Evolutionary conservation across 78 protist species (phyloP), one percentile per base, ranked within the genome.

Genomic region (Parvularia atlantis): DNA sequence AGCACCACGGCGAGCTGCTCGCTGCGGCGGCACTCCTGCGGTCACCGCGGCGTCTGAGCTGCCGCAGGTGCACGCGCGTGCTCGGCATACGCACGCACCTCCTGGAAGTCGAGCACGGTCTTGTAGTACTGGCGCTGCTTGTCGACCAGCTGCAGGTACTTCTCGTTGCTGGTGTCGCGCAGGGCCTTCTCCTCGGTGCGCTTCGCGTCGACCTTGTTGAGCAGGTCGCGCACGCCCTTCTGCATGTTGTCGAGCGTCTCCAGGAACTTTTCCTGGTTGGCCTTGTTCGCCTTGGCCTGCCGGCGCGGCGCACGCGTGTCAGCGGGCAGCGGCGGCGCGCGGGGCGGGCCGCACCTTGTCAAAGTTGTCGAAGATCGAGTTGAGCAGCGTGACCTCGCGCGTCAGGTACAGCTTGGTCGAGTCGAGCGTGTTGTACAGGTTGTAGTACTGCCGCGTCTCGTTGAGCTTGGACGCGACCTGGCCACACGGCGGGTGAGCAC

Each of bases 381-480:
- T n/a, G 35, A 89, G 48, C 20, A 89, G 52, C 14, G 70, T 64
- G 14, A 68, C 63, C 31, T 92, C 97, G 30, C 82, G 88, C 30
- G 22, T 20, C 24, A 85, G 57, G 33, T 71, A 73, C 41, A 33
- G 31, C 36, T 46, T 17, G 10, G 69, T 46, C 58, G 88, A 93
- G 19, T 65, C 75, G 36, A 75, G 80, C 26, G 88, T 71, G 74
- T 92, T 92, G 82, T 73, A 91, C n/a, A 61, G 43, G 60, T 61
- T 71, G 77, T 71, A 91, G 84, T 76, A 88, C 71, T 76, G 80
- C 28, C 80, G 31, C 2, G 97, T 92, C 73, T 89, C 97, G 14
- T 50, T 82, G n/a, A 76, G 71, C 65, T 88, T 89, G 40, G 81
- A 26, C 22, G 85, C 76, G 41, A 79, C 58, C 56, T 9, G 22